These are phyloP conservation scores for Cladosporium sp. DNA, from an alignment of 2,329 filamentous ascomycete species.

Conservation along the genomic window DNA sequence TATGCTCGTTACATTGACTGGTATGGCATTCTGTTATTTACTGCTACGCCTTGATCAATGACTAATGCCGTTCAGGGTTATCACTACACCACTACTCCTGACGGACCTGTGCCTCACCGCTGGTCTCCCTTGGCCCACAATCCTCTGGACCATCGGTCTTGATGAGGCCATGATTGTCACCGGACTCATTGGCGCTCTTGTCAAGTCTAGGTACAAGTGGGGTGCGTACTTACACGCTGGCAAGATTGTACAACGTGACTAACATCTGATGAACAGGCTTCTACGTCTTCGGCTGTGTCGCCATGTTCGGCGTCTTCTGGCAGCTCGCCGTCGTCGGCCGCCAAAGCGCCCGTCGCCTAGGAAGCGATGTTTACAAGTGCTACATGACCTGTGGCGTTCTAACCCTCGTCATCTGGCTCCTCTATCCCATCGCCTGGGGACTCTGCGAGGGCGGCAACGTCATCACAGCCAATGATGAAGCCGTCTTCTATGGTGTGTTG, in stretches of 20 bases:
- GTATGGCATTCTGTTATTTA: constrained; percentile 26
- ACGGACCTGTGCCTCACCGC: constrained; percentile 58
- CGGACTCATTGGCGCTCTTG: constrained; percentile 60
- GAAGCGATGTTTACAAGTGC: constrained; percentile 44
- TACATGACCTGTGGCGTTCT: constrained; percentile 51
- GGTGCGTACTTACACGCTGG: constrained; percentile 39
- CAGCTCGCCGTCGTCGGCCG: constrained; percentile 47
- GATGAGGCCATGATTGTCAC: constrained; percentile 60
- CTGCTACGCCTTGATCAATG: neutral
- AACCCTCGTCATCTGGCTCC: constrained; percentile 54
- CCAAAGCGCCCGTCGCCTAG: constrained; percentile 49
- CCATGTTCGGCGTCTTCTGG: constrained; percentile 53
- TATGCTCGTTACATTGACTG: constrained; percentile 61
- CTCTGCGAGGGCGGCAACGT: constrained; percentile 58
- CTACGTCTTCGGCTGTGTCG: constrained; percentile 30
- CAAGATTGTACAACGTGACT: neutral
- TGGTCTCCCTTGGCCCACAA: constrained; percentile 58
- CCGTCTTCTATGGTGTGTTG: constrained; percentile 61
- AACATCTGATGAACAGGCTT: constrained; percentile 25
- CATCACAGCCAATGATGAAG: constrained; percentile 60
- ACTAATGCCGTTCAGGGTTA: constrained; percentile 3
- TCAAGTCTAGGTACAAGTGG: constrained; percentile 59
- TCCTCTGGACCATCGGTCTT: constrained; percentile 56
- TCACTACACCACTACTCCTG: constrained; percentile 57
- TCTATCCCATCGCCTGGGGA: constrained; percentile 60